Evolutionary conservation across 2,329 filamentous ascomycete genomes (phyloP).

Genomic region (Diaporthe aspalathi): DNA sequence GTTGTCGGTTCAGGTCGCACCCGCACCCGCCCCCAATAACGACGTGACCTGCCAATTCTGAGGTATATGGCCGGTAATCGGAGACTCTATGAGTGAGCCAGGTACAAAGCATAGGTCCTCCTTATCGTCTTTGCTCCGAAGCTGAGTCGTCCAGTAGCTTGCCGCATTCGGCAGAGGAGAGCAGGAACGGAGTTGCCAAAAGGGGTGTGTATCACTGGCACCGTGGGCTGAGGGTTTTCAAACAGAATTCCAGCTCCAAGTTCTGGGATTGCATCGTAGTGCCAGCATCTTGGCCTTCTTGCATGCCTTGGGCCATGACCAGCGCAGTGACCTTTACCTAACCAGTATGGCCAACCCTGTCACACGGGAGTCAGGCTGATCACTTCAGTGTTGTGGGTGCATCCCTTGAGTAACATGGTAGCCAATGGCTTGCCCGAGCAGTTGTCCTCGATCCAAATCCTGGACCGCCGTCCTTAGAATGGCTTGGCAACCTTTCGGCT

Average conservation of each 20-base stretch:
- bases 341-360: not conserved
- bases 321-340: too few species aligned
- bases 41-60: too few species aligned
- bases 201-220: not conserved
- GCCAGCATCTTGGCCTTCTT: not conserved
- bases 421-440: not conserved
- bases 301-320: not conserved
- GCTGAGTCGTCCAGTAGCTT: not conserved
- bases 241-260: not conserved
- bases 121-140: not conserved
- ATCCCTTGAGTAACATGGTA: not conserved
- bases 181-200: too few species aligned
- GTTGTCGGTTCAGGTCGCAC: not conserved
- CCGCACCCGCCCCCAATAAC: not conserved
- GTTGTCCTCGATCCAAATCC: not conserved
- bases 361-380: not conserved
- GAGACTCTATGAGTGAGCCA: not conserved
- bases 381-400: too few species aligned
- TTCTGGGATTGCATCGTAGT: not conserved
- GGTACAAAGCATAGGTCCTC: not conserved
- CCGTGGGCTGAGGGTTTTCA: too few species aligned
- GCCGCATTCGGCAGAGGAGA: not conserved
- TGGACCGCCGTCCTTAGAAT: conserved; percentile 64
- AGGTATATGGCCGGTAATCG: not conserved
- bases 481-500: conserved; percentile 94